Evolutionary conservation across 1,284 basidiomycete genomes (phyloP).

Genomic region (Lignosus rhinocerotis): DNA sequence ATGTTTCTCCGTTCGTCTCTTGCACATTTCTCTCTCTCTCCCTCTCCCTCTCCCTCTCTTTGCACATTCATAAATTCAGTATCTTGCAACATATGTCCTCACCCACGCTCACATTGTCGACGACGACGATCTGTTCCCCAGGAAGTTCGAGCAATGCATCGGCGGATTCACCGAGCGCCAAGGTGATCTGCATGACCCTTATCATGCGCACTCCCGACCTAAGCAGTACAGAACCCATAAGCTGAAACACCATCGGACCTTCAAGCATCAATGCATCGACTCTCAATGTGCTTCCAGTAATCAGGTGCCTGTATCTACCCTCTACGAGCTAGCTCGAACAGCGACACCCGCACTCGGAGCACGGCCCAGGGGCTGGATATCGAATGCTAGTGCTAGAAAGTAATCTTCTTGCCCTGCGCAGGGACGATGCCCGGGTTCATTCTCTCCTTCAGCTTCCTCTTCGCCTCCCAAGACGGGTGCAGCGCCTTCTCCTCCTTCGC

Average conservation of each 20-base stretch:
- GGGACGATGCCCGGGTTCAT: slow-evolving; percentile 53
- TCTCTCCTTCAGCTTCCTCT: slow-evolving; percentile 74
- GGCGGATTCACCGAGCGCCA: no score
- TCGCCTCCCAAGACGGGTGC: slow-evolving; percentile 95
- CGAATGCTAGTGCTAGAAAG: slow-evolving; percentile 41
- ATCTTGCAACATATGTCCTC: neutral
- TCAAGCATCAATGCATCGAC: no score
- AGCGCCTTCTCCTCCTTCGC: slow-evolving; percentile 45
- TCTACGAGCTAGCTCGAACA: no score
- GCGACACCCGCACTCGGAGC: neutral
- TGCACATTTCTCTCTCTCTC: neutral
- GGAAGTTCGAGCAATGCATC: no score
- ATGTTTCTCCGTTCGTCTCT: neutral
- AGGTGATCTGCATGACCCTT: no score
- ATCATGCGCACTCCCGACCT: no score
- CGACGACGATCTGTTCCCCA: no score
- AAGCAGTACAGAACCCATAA: no score
- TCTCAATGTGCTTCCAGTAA: no score
- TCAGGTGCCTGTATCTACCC: no score
- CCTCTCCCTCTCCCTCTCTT: neutral
- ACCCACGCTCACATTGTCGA: no score
- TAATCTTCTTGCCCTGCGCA: slow-evolving; percentile 68
- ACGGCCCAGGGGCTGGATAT: neutral
- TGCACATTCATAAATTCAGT: neutral
- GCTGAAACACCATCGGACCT: no score